Evolutionary conservation across 345 rosid species (phyloP).

Genomic region (Lepidium sativum): DNA sequence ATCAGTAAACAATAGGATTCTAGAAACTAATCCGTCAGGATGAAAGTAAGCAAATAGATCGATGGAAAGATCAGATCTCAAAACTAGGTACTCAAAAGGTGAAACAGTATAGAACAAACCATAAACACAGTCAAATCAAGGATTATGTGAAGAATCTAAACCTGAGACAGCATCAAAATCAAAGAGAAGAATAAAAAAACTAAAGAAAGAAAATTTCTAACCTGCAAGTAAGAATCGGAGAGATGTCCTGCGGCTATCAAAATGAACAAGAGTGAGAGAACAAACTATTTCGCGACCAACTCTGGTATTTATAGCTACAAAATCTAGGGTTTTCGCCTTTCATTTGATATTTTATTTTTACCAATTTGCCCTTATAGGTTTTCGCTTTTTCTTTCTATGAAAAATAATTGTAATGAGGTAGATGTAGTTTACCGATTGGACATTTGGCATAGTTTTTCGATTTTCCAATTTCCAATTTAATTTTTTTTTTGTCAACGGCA

Average conservation of each 20-base stretch:
- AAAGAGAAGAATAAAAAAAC: neutral
- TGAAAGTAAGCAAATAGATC: neutral
- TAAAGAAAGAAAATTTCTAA: neutral
- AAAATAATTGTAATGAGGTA: too few relatives aligned
- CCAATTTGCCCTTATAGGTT: constrained; percentile 9
- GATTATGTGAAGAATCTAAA: neutral
- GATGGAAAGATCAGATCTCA: too few relatives aligned
- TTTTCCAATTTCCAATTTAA: too few relatives aligned
- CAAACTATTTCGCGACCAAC: too few relatives aligned
- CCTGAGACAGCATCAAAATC: neutral
- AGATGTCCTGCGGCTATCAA: constrained; percentile 13
- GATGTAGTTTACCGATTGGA: too few relatives aligned
- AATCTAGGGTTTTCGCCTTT: constrained; percentile 15
- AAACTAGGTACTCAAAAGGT: too few relatives aligned
- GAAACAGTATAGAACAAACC: too few relatives aligned
- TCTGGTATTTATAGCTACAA: constrained; percentile 3
- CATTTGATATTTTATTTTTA: neutral
- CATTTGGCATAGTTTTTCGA: too few relatives aligned
- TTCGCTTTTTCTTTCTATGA: neutral
- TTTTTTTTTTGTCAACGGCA: too few relatives aligned
- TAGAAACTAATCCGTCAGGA: neutral
- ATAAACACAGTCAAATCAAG: neutral
- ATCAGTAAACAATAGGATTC: neutral
- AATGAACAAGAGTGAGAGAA: too few relatives aligned
- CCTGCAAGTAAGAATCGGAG: constrained; percentile 19